Base-by-base conservation (phyloP, 2,329 filamentous ascomycete genomes). In the Seiridium cupressi region DNA sequence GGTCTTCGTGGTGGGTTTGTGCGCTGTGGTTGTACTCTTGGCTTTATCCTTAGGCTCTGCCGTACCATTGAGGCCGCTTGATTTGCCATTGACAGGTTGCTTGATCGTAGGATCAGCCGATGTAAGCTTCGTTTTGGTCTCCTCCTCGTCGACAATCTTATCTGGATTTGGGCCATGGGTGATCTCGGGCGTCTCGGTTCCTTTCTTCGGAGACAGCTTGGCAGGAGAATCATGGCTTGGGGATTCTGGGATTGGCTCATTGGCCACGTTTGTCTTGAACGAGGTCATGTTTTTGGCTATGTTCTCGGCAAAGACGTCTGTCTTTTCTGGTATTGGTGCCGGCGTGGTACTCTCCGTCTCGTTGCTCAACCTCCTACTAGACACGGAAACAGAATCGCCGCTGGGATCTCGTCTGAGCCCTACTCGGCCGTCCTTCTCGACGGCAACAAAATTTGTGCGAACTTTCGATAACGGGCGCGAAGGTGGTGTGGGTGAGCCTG, bases 381-480 rank as follows among this genome's bases (percentile, higher is more conserved):
- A 70, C 6, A 73, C 74, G 5, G 73, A 70, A 46, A 68, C 70
- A 0, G 79, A 81, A 34, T 81, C 79, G 46, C 72, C 70, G 63
- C 79, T 81, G 32, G 70, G 71, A 47, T 80, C 75, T 61, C 77
- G 72, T 68, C 76, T 79, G 36, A 87, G 73, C 51, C 84, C 84
- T 65, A 86, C 76, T 49, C 81, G 77, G 58, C 84, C 84, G 74
- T 86, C 83, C 63, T 86, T 86, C 70, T 92, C 89, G 51, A 93
- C 83, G 18, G 89, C 85, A 57, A 93, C 84, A 71, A 93, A 93
- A 71, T 80, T 91, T 44, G 89, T 90, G 65, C 89, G 84, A 48
- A 93, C 87, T 74, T 89, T 91, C 63, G 89, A 91, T 46, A 92
- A 82, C 32, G 87, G 89, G 68, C 89, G 81, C 38, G 86, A 84